Evolutionary conservation across 495 filamentous ascomycete genomes (phyloP), one percentile per base, ranked within the genome.

Genomic region (Annulohypoxylon moriforme): DNA sequence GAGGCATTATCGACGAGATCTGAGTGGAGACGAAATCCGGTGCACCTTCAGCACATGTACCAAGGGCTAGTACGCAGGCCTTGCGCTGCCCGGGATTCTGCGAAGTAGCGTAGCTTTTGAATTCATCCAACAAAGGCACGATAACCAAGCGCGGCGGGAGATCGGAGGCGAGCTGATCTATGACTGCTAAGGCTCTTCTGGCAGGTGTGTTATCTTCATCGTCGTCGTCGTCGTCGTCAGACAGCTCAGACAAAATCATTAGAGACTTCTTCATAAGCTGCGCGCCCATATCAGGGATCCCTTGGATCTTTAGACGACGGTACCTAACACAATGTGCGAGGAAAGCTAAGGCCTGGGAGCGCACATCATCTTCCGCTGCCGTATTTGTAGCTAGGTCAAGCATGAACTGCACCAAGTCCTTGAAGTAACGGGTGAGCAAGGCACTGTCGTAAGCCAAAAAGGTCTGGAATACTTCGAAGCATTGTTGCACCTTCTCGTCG

Each of bases 391-490:
- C 88, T 47, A 99, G 82, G 58, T 96, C 91, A 71, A 94, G 91
- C 92, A 99, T 98, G 84, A 98, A 97, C 68, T 92, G 89, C 50
- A 98, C 84, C 29, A 99, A 85, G 75, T 98, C 92, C 79, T 91
- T 92, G 79, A 99, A 94, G 81, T 97, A 94, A 36, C 86, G 84
- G 65, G 89, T 92, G 25, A 98, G 82, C 29, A 98, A 85, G n/a
- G 91, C 86, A 24, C 91, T 89, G 74, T 98, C 94, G 77, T 92
- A 97, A 66, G 93, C 93, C 31, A 99, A 85, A 65, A 98, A 88
- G 33, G 93, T 97, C 82, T 99, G 96, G 87, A 99, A 97, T 57
- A 98, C 94, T 79, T 99, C 96, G 75, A 99, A 99, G 5, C 91
- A 91, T 75, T 95, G 91, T 80, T 93, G 92, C 55, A 91, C 87